Conservation (phyloP, 805 yeast genomes). For the Saturnispora silvae region DNA sequence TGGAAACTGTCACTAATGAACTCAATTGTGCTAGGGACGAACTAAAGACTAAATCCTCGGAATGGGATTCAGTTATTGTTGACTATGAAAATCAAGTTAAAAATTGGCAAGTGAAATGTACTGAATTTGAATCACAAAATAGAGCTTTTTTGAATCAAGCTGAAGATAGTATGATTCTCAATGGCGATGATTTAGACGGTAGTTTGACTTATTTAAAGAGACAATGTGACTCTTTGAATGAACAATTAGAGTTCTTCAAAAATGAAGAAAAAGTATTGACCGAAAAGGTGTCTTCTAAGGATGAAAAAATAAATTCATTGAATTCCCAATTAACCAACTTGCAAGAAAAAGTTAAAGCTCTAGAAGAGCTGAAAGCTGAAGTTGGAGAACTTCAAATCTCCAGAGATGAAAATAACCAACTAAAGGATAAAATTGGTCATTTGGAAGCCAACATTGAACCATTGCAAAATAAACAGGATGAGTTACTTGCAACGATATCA, state of each 20-base stretch:
- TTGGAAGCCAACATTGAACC: conserved; percentile 11
- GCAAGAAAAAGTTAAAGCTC: conserved; percentile 16
- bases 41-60: conserved; percentile 9
- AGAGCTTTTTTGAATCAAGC: conserved; percentile 57
- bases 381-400: conserved; percentile 21
- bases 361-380: conserved; percentile 21
- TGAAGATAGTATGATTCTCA: conserved; percentile 25
- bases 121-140: conserved; percentile 59
- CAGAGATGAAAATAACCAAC: conserved; percentile 21
- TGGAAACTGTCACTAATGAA: conserved; percentile 5
- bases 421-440: conserved; percentile 17
- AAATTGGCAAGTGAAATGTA: conserved; percentile 33
- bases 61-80: conserved; percentile 36
- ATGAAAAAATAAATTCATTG: conserved; percentile 41
- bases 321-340: conserved; percentile 35
- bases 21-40: conserved; percentile 18
- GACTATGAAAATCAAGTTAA: conserved; percentile 38
- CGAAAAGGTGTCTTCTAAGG: conserved; percentile 37
- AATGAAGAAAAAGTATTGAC: conserved; percentile 47
- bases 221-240: conserved; percentile 62
- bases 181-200: conserved; percentile 33
- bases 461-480: conserved; percentile 11
- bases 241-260: conserved; percentile 40
- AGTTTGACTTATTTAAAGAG: conserved; percentile 55
- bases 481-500: conserved; percentile 24